These are phyloP conservation scores for Niveomyces coronatus DNA, from an alignment of 2,329 filamentous ascomycete species.

Conservation along the genomic window DNA sequence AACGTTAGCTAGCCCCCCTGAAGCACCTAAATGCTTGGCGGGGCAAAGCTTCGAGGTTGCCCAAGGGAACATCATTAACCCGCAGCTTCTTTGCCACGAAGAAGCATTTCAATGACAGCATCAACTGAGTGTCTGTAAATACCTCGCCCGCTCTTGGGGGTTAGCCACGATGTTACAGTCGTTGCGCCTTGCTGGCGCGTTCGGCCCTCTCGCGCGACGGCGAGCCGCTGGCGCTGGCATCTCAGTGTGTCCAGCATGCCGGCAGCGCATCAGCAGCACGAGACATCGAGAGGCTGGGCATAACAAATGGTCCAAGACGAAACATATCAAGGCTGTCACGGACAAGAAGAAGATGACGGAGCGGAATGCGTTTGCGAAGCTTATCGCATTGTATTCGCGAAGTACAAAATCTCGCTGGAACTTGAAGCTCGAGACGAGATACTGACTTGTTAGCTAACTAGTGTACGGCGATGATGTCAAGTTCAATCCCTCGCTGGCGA, in stretches of 20 bases:
- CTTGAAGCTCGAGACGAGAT: too few species aligned
- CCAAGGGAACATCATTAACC: constrained; percentile 22
- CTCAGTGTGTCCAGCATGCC: constrained; percentile 36
- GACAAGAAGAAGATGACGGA: constrained; percentile 70
- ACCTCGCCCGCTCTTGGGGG: too few species aligned
- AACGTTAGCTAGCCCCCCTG: too few species aligned
- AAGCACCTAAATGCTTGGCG: too few species aligned
- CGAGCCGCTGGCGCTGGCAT: neutral
- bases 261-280: constrained; percentile 38
- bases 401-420: constrained; percentile 35
- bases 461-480: constrained; percentile 67
- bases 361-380: constrained; percentile 57
- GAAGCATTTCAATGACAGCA: neutral
- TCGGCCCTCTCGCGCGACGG: neutral
- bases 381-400: constrained; percentile 66
- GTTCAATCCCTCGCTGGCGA: constrained; percentile 65
- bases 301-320: constrained; percentile 93
- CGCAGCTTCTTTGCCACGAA: constrained; percentile 7
- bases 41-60: too few species aligned
- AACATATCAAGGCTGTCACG: constrained; percentile 82
- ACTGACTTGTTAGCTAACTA: too few species aligned
- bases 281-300: constrained; percentile 53
- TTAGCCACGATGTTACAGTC: neutral
- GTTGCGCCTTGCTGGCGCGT: neutral
- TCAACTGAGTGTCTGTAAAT: neutral